Evolutionary conservation across 768 basidiomycete genomes (phyloP), one percentile per base, ranked within the genome.

Genomic region (Mycena metata): DNA sequence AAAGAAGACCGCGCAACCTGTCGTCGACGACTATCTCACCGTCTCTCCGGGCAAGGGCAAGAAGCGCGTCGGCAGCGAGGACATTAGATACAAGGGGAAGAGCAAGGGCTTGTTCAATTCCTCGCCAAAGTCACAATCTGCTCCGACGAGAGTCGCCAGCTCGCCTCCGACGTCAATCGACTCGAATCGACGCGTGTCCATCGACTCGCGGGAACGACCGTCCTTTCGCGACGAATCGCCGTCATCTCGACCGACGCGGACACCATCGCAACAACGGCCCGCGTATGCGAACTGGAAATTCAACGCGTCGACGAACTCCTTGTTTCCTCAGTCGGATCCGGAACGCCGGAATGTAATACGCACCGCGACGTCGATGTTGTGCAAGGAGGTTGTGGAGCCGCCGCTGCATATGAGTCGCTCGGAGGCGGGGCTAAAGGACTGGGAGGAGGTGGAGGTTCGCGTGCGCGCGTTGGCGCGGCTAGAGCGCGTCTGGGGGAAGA

Each of bases 401-500:
- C 88, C 91, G n/a, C 73, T 80, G 2, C 86, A 90, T 70, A 78
- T 88, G 77, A 83, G 79, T 59, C 85, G 84, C 58, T 83, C 80
- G 7, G 85, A 88, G 24, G 70, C 83, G 42, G 86, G 85, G 26
- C 70, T 82, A 47, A 83, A 80, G 73, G 90, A 92, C 62, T 92
- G 89, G 87, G 90, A 91, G 66, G 92, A 92, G 75, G 91, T 95
- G 9, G 93, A 95, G 78, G 79, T 86, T 11, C 83, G 91, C 57
- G 79, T 91, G 72, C 82, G 87, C 15, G 80, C 84, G 2, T 78
- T 96, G 60, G 84, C 83, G 23, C 82, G 93, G 61, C 81, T 93
- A 62, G 94, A 96, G 76, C 85, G 91, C 50, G 86, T 91, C 21
- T 95, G 94, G 94, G 88, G 88, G 4, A 90, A 85, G 83, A 91